A percentile compares a stretch with the other conserved stretches of the same genome.
Conservation (phyloP, 768 basidiomycete species). For the Boletus eberwhitei region DNA sequence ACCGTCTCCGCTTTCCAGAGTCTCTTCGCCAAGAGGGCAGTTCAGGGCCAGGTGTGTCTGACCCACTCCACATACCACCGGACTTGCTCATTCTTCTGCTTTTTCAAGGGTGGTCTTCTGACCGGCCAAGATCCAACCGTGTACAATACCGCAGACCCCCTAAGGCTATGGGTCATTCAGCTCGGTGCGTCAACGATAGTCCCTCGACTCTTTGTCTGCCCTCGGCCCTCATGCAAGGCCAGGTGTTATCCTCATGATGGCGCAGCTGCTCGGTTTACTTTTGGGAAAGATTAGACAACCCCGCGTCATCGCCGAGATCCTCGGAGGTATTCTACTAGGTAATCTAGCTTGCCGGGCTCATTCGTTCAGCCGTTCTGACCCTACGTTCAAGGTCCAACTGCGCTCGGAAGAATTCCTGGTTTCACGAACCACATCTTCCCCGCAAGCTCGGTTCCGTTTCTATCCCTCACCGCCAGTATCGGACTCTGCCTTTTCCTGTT, state of each 20-base stretch:
- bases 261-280: slow-evolving; percentile 64
- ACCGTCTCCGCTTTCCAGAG: slow-evolving; percentile 17
- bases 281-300: slow-evolving; percentile 79
- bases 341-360: slow-evolving; percentile 12
- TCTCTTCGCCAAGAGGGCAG: slow-evolving; percentile 19
- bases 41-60: slow-evolving; percentile 27
- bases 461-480: slow-evolving; percentile 86
- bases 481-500: slow-evolving; percentile 89
- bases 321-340: slow-evolving; percentile 86
- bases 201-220: not conserved
- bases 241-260: slow-evolving; percentile 80
- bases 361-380: slow-evolving; percentile 51
- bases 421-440: slow-evolving; percentile 91
- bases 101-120: slow-evolving; percentile 66
- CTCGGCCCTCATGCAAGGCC: slow-evolving; percentile 7
- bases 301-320: slow-evolving; percentile 89
- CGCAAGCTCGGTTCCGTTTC: slow-evolving; percentile 58
- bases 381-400: slow-evolving; percentile 39
- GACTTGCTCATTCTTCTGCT: not conserved
- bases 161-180: slow-evolving; percentile 76
- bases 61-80: not conserved
- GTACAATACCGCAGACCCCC: slow-evolving; percentile 63
- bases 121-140: slow-evolving; percentile 68
- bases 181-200: slow-evolving; percentile 44
- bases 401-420: slow-evolving; percentile 78